A percentile compares a stretch with the other conserved stretches of the same genome.
Conservation (phyloP, 257 asterid genomes). For the Fraxinus pennsylvanica region DNA sequence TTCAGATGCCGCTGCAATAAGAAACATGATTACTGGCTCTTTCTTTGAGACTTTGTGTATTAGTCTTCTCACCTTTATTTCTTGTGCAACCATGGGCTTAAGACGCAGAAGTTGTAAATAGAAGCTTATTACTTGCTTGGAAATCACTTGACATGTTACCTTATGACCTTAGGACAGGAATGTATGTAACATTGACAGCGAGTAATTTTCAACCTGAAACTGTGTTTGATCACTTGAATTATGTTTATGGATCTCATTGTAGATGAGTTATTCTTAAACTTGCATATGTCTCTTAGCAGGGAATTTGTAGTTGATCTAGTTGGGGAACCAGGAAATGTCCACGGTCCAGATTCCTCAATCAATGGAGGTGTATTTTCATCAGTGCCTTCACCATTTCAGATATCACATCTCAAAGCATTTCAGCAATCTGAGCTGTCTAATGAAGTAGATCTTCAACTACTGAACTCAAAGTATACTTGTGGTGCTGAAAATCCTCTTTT, state of each 20-base stretch:
- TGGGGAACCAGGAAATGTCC: constrained; percentile 85
- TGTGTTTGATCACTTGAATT: background rate
- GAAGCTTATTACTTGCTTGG: background rate
- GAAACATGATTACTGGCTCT: background rate
- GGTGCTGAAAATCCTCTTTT: constrained; percentile 33
- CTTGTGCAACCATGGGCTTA: background rate
- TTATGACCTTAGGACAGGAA: background rate
- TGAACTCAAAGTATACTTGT: constrained; percentile 40
- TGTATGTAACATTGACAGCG: background rate
- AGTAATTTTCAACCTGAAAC: background rate
- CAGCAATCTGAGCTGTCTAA: constrained; percentile 49
- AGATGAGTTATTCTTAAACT: constrained; percentile 20
- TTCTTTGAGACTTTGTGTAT: background rate
- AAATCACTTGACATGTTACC: background rate
- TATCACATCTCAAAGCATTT: constrained; percentile 71
- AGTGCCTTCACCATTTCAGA: constrained; percentile 80
- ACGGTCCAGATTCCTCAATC: constrained; percentile 80
- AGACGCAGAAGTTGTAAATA: background rate
- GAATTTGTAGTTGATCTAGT: constrained; percentile 92
- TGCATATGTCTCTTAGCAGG: constrained; percentile 46
- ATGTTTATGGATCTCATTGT: background rate
- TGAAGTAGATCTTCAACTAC: constrained; percentile 35
- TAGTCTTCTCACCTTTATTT: background rate
- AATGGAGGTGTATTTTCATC: constrained; percentile 60
- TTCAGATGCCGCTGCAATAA: background rate